These are phyloP conservation scores for Botrytis medusae DNA, from an alignment of 2,329 filamentous ascomycete genomes.

Conservation along the genomic window DNA sequence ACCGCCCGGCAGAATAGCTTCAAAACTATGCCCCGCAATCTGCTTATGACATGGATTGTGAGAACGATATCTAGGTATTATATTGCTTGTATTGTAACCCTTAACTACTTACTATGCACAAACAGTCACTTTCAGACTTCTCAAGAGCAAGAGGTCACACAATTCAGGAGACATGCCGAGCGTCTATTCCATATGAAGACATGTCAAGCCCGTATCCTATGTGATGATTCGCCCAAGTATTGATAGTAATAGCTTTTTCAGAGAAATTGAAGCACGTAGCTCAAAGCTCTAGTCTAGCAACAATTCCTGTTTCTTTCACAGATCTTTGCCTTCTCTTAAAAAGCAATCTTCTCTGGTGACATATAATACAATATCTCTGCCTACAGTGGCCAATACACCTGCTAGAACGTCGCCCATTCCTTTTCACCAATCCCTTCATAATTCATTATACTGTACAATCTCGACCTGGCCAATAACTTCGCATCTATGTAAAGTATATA, in stretches of 20 bases:
- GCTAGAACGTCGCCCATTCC: neutral
- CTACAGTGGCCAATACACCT: neutral
- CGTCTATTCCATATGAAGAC: neutral
- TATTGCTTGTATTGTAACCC: neutral
- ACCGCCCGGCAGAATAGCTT: conserved; percentile 19
- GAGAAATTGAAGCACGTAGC: neutral
- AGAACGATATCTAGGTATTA: too few relatives aligned
- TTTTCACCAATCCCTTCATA: neutral
- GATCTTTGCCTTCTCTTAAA: neutral
- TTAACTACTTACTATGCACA: neutral
- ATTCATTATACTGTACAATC: conserved; percentile 6
- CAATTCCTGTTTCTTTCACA: neutral
- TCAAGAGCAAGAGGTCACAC: neutral
- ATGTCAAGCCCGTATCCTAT: neutral
- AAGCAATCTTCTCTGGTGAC: neutral
- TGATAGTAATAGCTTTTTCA: neutral
- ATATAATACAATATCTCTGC: neutral
- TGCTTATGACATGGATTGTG: neutral
- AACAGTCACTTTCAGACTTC: neutral
- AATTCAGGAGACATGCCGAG: neutral
- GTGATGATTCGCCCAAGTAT: neutral
- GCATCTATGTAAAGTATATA: neutral
- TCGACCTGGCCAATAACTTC: neutral
- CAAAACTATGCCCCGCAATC: conserved; percentile 5
- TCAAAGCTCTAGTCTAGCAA: neutral